Evolutionary conservation across 177 flowering plant species (phyloP), one percentile per base, ranked within the genome.

Genomic region (Vitis hybrid): DNA sequence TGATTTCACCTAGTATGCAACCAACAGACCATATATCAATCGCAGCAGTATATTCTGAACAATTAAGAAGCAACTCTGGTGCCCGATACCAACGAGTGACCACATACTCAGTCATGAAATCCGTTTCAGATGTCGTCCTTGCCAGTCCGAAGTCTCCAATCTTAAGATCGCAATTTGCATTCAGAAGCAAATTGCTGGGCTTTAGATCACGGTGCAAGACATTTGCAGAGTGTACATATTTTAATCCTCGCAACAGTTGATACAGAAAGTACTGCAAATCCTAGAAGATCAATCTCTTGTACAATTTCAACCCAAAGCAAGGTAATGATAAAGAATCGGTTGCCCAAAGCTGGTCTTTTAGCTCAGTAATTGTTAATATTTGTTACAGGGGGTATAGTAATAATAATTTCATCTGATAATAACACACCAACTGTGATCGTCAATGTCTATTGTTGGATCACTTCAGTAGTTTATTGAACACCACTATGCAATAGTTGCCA

Each of bases 11-110:
- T 51, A 87, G 74, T 62, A 87, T 87, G 82, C 91, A 87, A 62
- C 89, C 91, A 48, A 87, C 90, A 58, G 90, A 87, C 90, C 90
- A 87, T 6, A 87, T 72, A 74, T 87, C 90, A 56, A 87, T 87
- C 40, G 90, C 90, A 18, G 88, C 86, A 40, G 90, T 87, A 76
- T 85, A 87, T 68, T 87, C 90, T n/a, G 88, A 82, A 67, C 88
- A 85, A 67, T 83, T 87, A 56, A 87, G 85, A 50, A 87, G 87
- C 86, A 87, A 74, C 52, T 83, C 86, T 7, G 86, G 86, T 18
- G 86, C 86, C 61, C 84, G 73, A 68, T 81, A 81, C 84, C 84
- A 81, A 11, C 81, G 79, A 64, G 84, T 81, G 60, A 81, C 84
- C 68, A 81, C 84, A 71, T 78, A 81, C 65, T 81, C 84, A 19